A percentile compares a stretch with the other conserved stretches of the same genome.
These are phyloP conservation scores for Sclerotinia borealis DNA, from an alignment of 2,329 filamentous ascomycete genomes.

Conservation along the genomic window DNA sequence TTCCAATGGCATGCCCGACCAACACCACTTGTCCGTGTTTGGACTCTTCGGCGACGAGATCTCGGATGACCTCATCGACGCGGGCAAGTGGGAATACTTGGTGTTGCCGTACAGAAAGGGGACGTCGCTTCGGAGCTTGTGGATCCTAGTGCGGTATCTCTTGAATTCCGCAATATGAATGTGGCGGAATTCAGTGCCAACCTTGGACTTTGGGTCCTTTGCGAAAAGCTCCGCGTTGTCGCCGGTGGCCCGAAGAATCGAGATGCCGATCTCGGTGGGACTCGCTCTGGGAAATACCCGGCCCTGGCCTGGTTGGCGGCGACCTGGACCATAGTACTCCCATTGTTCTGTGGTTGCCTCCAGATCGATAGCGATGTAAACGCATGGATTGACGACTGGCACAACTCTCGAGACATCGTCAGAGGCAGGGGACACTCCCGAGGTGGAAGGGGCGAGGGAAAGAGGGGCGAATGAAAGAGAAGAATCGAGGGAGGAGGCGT, in stretches of 20 bases:
- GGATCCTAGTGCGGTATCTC: not conserved
- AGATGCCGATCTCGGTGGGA: not conserved
- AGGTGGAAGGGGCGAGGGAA: not conserved
- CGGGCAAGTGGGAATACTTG: not conserved
- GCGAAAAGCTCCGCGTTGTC: not conserved
- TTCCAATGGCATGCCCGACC: not conserved
- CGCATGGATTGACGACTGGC: not conserved
- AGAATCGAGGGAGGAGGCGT: not conserved
- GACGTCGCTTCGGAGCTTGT: not conserved
- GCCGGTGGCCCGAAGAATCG: not conserved
- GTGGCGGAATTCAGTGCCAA: not conserved
- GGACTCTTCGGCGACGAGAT: not conserved
- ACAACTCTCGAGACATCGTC: not conserved
- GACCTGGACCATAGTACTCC: not conserved
- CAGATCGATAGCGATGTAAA: not conserved
- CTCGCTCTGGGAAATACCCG: not conserved
- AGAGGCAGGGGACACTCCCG: no score
- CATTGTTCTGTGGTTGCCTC: not conserved
- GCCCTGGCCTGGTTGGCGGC: not conserved
- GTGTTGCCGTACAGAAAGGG: not conserved
- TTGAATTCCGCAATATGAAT: not conserved
- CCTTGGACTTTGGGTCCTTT: not conserved
- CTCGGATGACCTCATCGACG: not conserved
- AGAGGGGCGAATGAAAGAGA: not conserved
- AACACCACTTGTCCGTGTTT: not conserved